phyloP scores from a whole-genome alignment of 495 filamentous ascomycete genomes.

The Xylaria venustula region DNA sequence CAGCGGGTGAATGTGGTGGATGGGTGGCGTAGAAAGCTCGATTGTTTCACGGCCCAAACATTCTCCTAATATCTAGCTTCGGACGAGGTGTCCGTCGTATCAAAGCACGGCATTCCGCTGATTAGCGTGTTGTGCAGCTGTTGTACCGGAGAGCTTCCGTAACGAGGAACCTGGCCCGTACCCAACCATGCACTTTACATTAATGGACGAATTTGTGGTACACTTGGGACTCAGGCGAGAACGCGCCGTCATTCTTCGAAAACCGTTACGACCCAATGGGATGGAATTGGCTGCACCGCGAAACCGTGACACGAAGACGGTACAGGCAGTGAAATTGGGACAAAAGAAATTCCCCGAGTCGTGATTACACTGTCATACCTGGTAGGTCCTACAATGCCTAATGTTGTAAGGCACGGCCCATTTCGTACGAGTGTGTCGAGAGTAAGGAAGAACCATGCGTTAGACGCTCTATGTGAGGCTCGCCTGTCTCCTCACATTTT shows the following conservation, averaged over 20 bases:
- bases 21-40: conserved; percentile 7
- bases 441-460: conserved; percentile 19
- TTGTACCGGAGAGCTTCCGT: conserved; percentile 1
- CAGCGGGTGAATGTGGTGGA: conserved; percentile 12
- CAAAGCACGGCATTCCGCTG: not conserved
- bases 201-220: not conserved
- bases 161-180: not conserved
- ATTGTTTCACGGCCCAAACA: conserved; percentile 8
- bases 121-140: not conserved
- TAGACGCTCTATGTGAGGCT: conserved; percentile 10
- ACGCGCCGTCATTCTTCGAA: conserved; percentile 11
- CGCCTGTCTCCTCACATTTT: not conserved
- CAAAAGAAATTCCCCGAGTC: conserved; percentile 15
- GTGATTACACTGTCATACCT: conserved; percentile 4
- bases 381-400: conserved; percentile 7
- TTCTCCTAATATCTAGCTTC: conserved; percentile 3
- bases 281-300: conserved; percentile 9
- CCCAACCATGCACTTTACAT: conserved; percentile 7
- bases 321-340: conserved; percentile 6
- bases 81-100: conserved; percentile 9
- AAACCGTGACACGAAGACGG: conserved; percentile 11
- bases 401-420: conserved; percentile 8
- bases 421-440: conserved; percentile 11
- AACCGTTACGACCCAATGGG: conserved; percentile 18
- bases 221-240: conserved; percentile 11